These are phyloP conservation scores for Byssothecium circinans DNA, from an alignment of 2,329 filamentous ascomycete species.

Conservation along the genomic window DNA sequence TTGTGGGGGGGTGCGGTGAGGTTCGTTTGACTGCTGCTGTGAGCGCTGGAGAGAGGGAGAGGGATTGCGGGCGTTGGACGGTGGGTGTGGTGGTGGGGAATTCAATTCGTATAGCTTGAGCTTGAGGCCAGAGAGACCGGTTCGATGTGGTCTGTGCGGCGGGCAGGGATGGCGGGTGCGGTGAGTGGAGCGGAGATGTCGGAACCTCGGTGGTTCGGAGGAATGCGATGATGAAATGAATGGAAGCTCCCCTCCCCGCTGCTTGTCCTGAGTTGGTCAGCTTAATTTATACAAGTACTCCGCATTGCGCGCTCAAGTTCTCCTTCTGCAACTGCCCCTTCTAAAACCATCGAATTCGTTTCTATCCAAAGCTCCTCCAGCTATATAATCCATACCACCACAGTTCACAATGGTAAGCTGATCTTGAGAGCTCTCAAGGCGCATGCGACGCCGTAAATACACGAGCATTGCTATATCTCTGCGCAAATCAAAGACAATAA, in stretches of 20 bases:
- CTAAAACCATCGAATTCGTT: neutral
- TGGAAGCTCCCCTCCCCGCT: constrained; percentile 6
- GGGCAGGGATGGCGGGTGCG: neutral
- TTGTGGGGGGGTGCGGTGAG: constrained; percentile 10
- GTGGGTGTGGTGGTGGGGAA: neutral
- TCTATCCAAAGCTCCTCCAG: neutral
- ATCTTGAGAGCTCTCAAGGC: neutral
- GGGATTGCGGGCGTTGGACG: neutral
- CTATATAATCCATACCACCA: neutral
- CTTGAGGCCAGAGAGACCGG: constrained; percentile 22
- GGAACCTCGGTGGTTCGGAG: neutral
- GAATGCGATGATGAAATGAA: constrained; percentile 7
- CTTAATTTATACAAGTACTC: too few relatives aligned
- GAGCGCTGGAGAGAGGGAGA: constrained; percentile 2
- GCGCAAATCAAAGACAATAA: too few relatives aligned
- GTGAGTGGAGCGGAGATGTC: constrained; percentile 9
- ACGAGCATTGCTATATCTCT: too few relatives aligned
- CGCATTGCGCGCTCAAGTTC: too few relatives aligned
- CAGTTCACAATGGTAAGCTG: neutral
- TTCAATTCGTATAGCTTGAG: constrained; percentile 4
- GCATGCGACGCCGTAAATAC: neutral
- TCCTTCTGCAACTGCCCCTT: neutral
- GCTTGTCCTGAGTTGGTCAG: neutral
- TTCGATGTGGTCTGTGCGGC: constrained; percentile 7
- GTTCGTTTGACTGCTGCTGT: neutral